phyloP scores from a whole-genome alignment of 345 rosid genomes.

The Jatropha curcas region DNA sequence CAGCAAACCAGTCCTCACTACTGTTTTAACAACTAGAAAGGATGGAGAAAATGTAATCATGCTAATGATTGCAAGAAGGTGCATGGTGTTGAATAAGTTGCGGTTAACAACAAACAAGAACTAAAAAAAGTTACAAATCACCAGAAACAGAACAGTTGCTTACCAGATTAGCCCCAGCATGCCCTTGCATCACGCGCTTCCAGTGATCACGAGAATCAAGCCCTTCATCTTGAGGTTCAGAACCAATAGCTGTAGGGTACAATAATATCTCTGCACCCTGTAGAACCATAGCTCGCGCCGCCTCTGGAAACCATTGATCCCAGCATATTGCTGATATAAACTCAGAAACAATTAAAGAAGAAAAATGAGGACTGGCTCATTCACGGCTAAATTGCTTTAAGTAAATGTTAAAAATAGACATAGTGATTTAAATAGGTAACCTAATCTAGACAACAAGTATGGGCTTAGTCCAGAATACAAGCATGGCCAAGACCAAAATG shows the following conservation, averaged over 20 bases:
- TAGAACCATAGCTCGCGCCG: slow-evolving; percentile 86
- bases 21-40: not conserved
- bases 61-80: not conserved
- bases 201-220: slow-evolving; percentile 92
- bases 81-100: not conserved
- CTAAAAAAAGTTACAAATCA: not conserved
- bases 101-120: slow-evolving; percentile 5
- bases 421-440: not conserved
- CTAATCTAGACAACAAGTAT: not conserved
- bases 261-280: slow-evolving; percentile 88
- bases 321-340: slow-evolving; percentile 73
- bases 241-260: slow-evolving; percentile 93
- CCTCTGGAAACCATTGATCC: slow-evolving; percentile 99
- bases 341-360: not conserved
- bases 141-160: too few relatives aligned
- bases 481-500: not conserved
- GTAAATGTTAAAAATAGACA: not conserved
- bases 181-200: slow-evolving; percentile 97
- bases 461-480: not conserved
- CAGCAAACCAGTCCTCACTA: not conserved
- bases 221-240: slow-evolving; percentile 93
- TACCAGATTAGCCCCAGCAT: slow-evolving; percentile 97
- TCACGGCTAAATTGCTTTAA: not conserved
- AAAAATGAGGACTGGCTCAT: not conserved
- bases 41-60: not conserved